phyloP scores from a whole-genome alignment of 495 filamentous ascomycete genomes.

The Neurospora hispaniola region DNA sequence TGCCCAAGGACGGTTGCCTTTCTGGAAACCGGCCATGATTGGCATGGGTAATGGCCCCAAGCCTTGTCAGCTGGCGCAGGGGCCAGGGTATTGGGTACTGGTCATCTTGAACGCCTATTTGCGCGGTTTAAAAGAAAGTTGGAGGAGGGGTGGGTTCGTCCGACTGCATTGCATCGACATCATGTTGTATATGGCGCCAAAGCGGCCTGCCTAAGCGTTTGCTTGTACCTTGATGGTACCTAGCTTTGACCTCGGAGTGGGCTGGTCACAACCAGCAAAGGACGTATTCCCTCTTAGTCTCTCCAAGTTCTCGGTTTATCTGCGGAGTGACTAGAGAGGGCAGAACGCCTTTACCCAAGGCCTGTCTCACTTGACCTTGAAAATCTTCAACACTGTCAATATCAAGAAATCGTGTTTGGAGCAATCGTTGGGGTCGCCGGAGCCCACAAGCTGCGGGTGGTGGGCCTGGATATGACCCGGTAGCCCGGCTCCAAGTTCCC shows the following conservation, averaged over 20 bases:
- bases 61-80: slow-evolving; percentile 1
- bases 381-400: neutral
- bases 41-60: slow-evolving; percentile 17
- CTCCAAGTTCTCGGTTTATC: neutral
- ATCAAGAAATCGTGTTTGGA: neutral
- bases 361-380: neutral
- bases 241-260: neutral
- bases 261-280: neutral
- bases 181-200: neutral
- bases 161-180: slow-evolving; percentile 1
- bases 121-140: slow-evolving; percentile 20
- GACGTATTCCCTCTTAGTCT: neutral
- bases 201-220: neutral
- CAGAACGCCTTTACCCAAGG: neutral
- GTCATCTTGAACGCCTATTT: slow-evolving; percentile 15
- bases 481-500: slow-evolving; percentile 17
- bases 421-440: slow-evolving; percentile 1
- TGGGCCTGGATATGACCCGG: slow-evolving; percentile 18
- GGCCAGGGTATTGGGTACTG: slow-evolving; percentile 14
- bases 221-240: neutral
- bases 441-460: neutral
- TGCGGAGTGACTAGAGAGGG: neutral
- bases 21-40: slow-evolving; percentile 11
- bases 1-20: slow-evolving; percentile 7
- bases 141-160: slow-evolving; percentile 14